phyloP scores from a whole-genome alignment of 495 filamentous ascomycete species.

The Stereocaulon alpinum region DNA sequence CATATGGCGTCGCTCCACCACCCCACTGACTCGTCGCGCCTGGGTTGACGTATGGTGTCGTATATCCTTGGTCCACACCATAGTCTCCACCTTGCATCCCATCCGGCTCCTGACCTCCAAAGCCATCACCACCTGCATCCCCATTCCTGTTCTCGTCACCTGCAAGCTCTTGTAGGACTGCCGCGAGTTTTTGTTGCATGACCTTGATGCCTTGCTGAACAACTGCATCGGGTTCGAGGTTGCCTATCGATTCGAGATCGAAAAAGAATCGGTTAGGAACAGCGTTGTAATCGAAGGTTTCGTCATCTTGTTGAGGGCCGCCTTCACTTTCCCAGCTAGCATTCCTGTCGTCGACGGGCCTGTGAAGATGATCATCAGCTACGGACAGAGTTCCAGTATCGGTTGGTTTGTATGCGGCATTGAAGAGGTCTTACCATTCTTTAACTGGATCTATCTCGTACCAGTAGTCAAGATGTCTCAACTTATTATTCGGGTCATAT shows the following conservation, averaged over 20 bases:
- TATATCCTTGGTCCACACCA: slow-evolving; percentile 54
- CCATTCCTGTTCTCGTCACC: slow-evolving; percentile 41
- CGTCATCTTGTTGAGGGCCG: slow-evolving; percentile 53
- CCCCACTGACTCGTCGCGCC: slow-evolving; percentile 54
- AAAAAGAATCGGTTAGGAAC: slow-evolving; percentile 78
- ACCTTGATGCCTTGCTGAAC: slow-evolving; percentile 82
- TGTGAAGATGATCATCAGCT: not conserved
- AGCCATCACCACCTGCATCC: slow-evolving; percentile 43
- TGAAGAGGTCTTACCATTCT: slow-evolving; percentile 66
- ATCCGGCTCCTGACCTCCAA: slow-evolving; percentile 45
- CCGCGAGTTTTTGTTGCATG: slow-evolving; percentile 79
- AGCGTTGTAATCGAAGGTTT: slow-evolving; percentile 85
- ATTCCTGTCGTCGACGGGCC: slow-evolving; percentile 39
- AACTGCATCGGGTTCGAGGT: slow-evolving; percentile 75
- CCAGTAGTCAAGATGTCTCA: slow-evolving; percentile 84
- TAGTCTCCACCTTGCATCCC: slow-evolving; percentile 44
- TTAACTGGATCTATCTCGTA: slow-evolving; percentile 72
- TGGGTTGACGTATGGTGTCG: slow-evolving; percentile 62
- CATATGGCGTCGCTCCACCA: slow-evolving; percentile 63
- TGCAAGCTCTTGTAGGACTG: slow-evolving; percentile 64
- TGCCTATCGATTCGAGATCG: slow-evolving; percentile 82
- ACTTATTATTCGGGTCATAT: slow-evolving; percentile 93
- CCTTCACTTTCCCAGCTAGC: slow-evolving; percentile 68
- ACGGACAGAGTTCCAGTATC: not conserved
- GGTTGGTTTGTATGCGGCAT: not conserved